phyloP scores from a whole-genome alignment of 2,329 filamentous ascomycete genomes.

The Exserohilum turcica region DNA sequence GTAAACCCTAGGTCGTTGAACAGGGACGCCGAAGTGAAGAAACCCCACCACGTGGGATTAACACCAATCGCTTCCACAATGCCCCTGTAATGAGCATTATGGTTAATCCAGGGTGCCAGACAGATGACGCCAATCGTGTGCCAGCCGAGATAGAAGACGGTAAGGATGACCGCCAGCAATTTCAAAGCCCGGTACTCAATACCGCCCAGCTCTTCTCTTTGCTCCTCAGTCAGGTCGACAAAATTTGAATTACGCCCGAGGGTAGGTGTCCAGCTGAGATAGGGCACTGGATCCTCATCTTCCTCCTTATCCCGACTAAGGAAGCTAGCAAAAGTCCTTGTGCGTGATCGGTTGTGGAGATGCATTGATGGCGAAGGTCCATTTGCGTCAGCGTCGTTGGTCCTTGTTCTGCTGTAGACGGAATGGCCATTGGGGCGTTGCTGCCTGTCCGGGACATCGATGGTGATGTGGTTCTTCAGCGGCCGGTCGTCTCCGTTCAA shows the following conservation, averaged over 20 bases:
- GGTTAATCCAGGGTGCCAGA: constrained; percentile 79
- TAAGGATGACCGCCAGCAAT: constrained; percentile 77
- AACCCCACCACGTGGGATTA: constrained; percentile 82
- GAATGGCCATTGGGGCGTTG: constrained; percentile 40
- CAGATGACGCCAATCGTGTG: constrained; percentile 75
- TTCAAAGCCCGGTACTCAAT: constrained; percentile 95
- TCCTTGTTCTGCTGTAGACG: constrained; percentile 29
- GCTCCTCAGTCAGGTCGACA: constrained; percentile 82
- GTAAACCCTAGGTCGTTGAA: constrained; percentile 97
- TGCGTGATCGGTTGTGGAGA: constrained; percentile 39
- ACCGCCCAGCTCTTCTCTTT: constrained; percentile 91
- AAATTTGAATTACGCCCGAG: constrained; percentile 93
- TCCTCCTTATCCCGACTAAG: constrained; percentile 60
- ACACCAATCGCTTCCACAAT: constrained; percentile 67
- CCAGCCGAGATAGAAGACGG: constrained; percentile 81
- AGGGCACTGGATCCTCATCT: constrained; percentile 69
- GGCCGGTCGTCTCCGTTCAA: constrained; percentile 48
- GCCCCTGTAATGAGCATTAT: constrained; percentile 61
- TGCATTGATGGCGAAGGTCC: constrained; percentile 25
- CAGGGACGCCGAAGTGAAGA: constrained; percentile 84
- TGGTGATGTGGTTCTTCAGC: constrained; percentile 64
- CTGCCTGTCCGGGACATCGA: constrained; percentile 63
- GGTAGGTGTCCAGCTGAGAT: constrained; percentile 92
- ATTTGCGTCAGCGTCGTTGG: constrained; percentile 14
- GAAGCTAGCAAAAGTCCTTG: constrained; percentile 64